Conservation (phyloP, 352 stramenopile species). For the Pythium phragmitis region DNA sequence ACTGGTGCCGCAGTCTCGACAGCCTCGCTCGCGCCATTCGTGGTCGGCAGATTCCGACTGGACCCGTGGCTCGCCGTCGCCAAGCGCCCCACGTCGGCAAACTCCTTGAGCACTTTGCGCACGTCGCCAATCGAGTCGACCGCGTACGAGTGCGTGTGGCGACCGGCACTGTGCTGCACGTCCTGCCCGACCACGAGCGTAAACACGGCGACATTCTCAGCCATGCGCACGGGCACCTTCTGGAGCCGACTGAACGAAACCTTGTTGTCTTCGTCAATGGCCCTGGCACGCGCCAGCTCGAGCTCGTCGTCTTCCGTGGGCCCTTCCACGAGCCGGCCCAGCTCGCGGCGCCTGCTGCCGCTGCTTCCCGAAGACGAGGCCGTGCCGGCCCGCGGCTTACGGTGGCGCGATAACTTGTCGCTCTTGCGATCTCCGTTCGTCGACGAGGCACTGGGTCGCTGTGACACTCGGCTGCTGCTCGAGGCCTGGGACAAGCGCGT, state of each 20-base stretch:
- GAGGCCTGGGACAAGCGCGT: slow-evolving; percentile 8
- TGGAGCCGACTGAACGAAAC: slow-evolving; percentile 75
- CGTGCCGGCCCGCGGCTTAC: slow-evolving; percentile 9
- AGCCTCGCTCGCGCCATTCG: neutral
- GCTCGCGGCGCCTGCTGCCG: neutral
- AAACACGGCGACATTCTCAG: slow-evolving; percentile 67
- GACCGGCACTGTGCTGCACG: slow-evolving; percentile 64
- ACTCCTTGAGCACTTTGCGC: slow-evolving; percentile 72
- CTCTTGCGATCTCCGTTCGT: slow-evolving; percentile 11
- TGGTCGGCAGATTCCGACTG: neutral
- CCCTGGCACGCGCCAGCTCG: slow-evolving; percentile 24
- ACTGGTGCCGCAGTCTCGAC: neutral
- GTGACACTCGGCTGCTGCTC: neutral
- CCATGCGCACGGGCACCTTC: slow-evolving; percentile 67
- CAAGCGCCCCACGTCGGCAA: slow-evolving; percentile 29
- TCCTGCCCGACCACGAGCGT: slow-evolving; percentile 65
- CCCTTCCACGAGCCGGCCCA: slow-evolving; percentile 17
- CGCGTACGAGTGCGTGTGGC: slow-evolving; percentile 51
- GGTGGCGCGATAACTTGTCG: slow-evolving; percentile 19
- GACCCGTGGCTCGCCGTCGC: too few relatives aligned
- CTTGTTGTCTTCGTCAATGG: slow-evolving; percentile 77
- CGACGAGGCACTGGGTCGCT: too few relatives aligned
- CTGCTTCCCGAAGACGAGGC: neutral
- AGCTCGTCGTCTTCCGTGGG: slow-evolving; percentile 44
- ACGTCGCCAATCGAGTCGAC: slow-evolving; percentile 70